A percentile compares a stretch with the other conserved stretches of the same genome.
Evolutionary conservation across 2,329 filamentous ascomycete species (phyloP).

Genomic region (Fusarium mangiferae): DNA sequence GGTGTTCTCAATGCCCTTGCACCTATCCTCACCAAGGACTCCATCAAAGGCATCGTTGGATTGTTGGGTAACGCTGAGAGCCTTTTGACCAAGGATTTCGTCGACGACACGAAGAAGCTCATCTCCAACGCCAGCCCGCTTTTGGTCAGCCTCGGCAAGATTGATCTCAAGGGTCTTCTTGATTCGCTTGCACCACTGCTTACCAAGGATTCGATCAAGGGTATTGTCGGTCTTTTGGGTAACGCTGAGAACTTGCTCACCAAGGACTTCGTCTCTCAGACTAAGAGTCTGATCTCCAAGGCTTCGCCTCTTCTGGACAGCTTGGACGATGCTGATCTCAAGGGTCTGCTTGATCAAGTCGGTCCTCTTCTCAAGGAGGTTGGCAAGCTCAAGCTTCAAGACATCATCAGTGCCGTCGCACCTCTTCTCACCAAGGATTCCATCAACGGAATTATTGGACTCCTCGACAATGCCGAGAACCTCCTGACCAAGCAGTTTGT

Average conservation of each 20-base stretch:
- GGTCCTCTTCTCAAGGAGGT: conserved; percentile 48
- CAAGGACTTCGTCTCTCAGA: conserved; percentile 39
- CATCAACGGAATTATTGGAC: conserved; percentile 46
- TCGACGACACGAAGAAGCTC: conserved; percentile 37
- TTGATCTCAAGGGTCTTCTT: conserved; percentile 47
- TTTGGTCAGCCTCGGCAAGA: conserved; percentile 46
- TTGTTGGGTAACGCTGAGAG: conserved; percentile 48
- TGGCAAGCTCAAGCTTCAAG: conserved; percentile 47
- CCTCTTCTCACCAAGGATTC: conserved; percentile 48
- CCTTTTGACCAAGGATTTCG: conserved; percentile 38
- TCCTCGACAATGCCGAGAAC: conserved; percentile 48
- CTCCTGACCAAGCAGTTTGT: conserved; percentile 46
- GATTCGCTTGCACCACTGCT: conserved; percentile 43
- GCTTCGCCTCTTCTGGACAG: conserved; percentile 48
- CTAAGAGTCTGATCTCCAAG: conserved; percentile 40
- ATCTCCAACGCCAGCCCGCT: conserved; percentile 45
- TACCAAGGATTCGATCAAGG: conserved; percentile 45
- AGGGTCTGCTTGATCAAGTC: conserved; percentile 46
- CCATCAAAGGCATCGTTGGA: conserved; percentile 46
- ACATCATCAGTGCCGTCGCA: conserved; percentile 42
- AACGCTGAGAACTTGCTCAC: conserved; percentile 47
- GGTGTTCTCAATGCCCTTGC: conserved; percentile 43
- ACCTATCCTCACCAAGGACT: conserved; percentile 45
- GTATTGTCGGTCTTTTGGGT: conserved; percentile 48
- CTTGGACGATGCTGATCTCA: conserved; percentile 49